Evolutionary conservation across 495 filamentous ascomycete species (phyloP).

Genomic region (Talaromyces thailandensis): DNA sequence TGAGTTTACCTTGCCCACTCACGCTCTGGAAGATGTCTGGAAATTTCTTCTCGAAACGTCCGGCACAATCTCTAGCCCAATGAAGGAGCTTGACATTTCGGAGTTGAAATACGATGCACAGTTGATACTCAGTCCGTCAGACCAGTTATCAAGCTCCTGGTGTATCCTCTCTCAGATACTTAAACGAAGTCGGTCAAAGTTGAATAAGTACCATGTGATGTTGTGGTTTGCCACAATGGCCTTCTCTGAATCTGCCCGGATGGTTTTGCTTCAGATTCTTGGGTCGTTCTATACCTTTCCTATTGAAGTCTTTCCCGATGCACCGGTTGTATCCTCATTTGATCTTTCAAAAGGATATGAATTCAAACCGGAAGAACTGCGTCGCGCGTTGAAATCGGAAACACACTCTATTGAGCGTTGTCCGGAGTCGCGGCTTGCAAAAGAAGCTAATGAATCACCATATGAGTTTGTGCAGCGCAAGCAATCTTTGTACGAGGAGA

Average conservation of each 20-base stretch:
- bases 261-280: slow-evolving; percentile 25
- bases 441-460: too few species aligned
- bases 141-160: too few species aligned
- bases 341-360: not conserved
- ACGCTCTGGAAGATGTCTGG: slow-evolving; percentile 6
- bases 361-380: too few species aligned
- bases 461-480: not conserved
- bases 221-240: slow-evolving; percentile 36
- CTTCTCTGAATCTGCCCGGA: slow-evolving; percentile 17
- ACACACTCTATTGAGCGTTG: not conserved
- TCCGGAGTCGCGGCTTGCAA: not conserved
- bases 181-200: too few species aligned
- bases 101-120: too few species aligned
- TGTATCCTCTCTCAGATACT: too few species aligned
- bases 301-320: slow-evolving; percentile 10
- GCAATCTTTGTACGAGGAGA: slow-evolving; percentile 11
- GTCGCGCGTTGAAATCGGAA: too few species aligned
- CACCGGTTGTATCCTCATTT: slow-evolving; percentile 7
- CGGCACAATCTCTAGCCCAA: slow-evolving; percentile 5
- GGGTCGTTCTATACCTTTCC: slow-evolving; percentile 23
- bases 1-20: too few species aligned
- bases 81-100: too few species aligned
- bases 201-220: slow-evolving; percentile 31
- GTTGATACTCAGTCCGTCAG: too few species aligned
- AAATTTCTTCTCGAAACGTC: slow-evolving; percentile 6